Base-by-base conservation (phyloP, 305 asterid species). In the Fraxinus nigra region DNA sequence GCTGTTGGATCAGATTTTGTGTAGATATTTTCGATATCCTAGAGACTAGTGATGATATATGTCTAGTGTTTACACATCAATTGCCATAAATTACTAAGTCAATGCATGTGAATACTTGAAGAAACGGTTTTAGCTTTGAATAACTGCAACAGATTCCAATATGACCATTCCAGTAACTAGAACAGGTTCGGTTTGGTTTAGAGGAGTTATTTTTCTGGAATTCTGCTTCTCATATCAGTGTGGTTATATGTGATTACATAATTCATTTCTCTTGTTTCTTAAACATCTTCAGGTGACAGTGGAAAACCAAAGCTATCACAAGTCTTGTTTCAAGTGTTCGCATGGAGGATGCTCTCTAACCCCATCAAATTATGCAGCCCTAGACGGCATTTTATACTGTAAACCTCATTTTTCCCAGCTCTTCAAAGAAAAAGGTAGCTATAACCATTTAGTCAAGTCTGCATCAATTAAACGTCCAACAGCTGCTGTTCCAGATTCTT, bases 361-460 rank as follows among this genome's bases (percentile, higher is more conserved):
- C 13, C 84, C 89, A 24, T 88, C 91, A 34, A 75, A 82, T 5
- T 88, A 88, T 56, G 92, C 92, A 0, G 92, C 92, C 0, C 63
- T 89, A 59, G 92, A 89, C 11, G 92, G 92, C 6, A 84, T 89
- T 54, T 85, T 89, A 80, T 89, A 89, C 78, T 89, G 92, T 87
- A 89, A 89, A 78, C 87, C 89, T 2, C 92, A 89, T 79, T 89
- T 89, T 35, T 83, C 90, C 7, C 92, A 89, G 82, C 90, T 89
- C 11, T 89, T 89, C 87, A 89, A 89, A 83, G 91, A 88, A 87
- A 89, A 89, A 85, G 92, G 92, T 33, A 89, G 92, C 73, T 89
- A 89, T 69, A 63, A 85, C 24, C 89, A 88, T 72, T 87, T 89
- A 81, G 83, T 86, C 1, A 84, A 89, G 82, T 77, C 89, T 33